phyloP scores from a whole-genome alignment of 345 rosid genomes.

The Camelina hispida region DNA sequence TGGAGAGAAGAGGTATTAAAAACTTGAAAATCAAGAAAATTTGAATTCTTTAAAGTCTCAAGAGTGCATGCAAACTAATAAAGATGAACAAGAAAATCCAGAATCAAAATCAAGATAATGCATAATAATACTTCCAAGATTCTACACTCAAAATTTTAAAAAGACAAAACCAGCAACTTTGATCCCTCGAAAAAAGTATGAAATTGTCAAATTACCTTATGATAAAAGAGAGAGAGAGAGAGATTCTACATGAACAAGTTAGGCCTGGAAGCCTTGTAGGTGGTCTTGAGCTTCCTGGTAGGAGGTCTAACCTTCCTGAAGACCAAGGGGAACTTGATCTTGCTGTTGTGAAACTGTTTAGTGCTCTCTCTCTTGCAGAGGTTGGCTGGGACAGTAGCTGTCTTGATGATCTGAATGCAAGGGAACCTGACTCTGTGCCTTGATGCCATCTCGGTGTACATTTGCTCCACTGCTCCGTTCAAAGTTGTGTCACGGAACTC shows the following conservation, averaged over 20 bases:
- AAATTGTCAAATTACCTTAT: constrained; percentile 14
- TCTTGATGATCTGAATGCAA: constrained; percentile 67
- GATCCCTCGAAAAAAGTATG: constrained; percentile 3
- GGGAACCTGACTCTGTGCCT: constrained; percentile 71
- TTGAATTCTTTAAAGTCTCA: background rate
- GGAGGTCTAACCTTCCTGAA: constrained; percentile 60
- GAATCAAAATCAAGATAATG: background rate
- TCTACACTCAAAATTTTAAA: constrained; percentile 11
- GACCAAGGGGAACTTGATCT: constrained; percentile 55
- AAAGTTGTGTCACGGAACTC: constrained; percentile 60
- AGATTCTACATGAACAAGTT: constrained; percentile 56
- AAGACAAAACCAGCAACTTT: background rate
- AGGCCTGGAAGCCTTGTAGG: constrained; percentile 56
- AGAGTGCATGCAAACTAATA: background rate
- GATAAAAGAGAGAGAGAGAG: background rate
- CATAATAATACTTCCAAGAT: constrained; percentile 20
- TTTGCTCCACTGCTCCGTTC: constrained; percentile 67
- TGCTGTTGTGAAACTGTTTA: constrained; percentile 64
- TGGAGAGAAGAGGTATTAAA: too few species aligned
- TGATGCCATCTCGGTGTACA: constrained; percentile 72
- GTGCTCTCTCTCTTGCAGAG: constrained; percentile 63
- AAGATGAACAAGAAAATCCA: constrained; percentile 19
- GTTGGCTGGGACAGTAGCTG: constrained; percentile 56
- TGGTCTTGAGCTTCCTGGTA: constrained; percentile 64
- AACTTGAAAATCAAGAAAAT: background rate